Percentiles rank a stretch among this genome's conserved stretches.
phyloP scores from a whole-genome alignment of 495 filamentous ascomycete species.

The Trichodelitschia bisporula region DNA sequence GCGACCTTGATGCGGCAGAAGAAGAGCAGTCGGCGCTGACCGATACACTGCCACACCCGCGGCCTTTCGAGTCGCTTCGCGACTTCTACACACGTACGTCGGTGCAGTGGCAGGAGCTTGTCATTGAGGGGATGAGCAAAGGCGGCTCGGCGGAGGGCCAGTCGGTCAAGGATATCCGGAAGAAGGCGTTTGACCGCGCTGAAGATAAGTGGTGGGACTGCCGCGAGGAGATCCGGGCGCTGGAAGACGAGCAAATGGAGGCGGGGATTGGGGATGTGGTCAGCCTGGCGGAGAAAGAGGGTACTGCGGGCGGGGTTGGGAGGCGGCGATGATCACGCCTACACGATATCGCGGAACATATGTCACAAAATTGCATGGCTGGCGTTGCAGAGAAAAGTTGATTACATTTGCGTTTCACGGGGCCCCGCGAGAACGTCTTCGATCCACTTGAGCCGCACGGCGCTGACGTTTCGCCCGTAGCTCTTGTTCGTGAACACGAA shows the following conservation, averaged over 20 bases:
- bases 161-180: constrained; percentile 72
- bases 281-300: constrained; percentile 40
- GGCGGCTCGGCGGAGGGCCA: constrained; percentile 31
- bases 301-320: constrained; percentile 4
- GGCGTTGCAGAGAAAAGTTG: too few species aligned
- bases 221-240: constrained; percentile 70
- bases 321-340: too few species aligned
- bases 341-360: too few species aligned
- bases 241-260: constrained; percentile 92
- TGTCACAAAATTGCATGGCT: too few species aligned
- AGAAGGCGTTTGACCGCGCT: constrained; percentile 62
- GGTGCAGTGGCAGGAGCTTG: constrained; percentile 65
- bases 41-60: constrained; percentile 36
- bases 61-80: constrained; percentile 76
- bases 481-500: constrained; percentile 84
- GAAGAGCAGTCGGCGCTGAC: constrained; percentile 20
- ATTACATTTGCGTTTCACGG: too few species aligned
- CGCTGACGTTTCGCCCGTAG: constrained; percentile 75
- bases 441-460: constrained; percentile 73
- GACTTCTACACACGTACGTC: constrained; percentile 84
- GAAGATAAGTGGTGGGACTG: constrained; percentile 99
- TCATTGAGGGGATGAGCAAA: constrained; percentile 41
- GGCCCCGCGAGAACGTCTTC: constrained; percentile 41
- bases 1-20: constrained; percentile 19
- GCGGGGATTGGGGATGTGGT: constrained; percentile 91